phyloP scores from a whole-genome alignment of 2,329 filamentous ascomycete genomes.

The Hypocrella siamensis region DNA sequence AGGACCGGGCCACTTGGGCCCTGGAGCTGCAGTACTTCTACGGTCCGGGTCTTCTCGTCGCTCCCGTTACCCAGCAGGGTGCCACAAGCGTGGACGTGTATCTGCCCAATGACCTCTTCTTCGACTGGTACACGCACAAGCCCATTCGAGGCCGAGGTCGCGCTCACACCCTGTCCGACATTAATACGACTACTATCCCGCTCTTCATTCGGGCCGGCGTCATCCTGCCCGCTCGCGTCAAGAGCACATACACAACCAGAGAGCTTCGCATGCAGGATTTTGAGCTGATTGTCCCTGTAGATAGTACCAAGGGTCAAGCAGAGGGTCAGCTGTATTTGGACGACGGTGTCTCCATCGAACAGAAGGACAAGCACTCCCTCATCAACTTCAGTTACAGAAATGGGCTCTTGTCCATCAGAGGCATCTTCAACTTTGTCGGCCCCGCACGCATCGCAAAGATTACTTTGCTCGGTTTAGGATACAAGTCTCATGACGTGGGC shows the following conservation, averaged over 20 bases:
- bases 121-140: slow-evolving; percentile 34
- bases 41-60: slow-evolving; percentile 30
- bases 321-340: slow-evolving; percentile 59
- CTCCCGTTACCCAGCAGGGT: slow-evolving; percentile 29
- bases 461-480: slow-evolving; percentile 27
- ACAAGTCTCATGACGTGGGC: not conserved
- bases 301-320: slow-evolving; percentile 40
- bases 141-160: slow-evolving; percentile 23
- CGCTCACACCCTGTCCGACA: slow-evolving; percentile 17
- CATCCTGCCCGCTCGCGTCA: slow-evolving; percentile 45
- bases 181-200: slow-evolving; percentile 37
- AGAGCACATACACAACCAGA: slow-evolving; percentile 45
- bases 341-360: slow-evolving; percentile 54
- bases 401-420: slow-evolving; percentile 32
- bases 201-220: slow-evolving; percentile 50
- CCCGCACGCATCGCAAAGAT: slow-evolving; percentile 29
- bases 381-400: slow-evolving; percentile 44
- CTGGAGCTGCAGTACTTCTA: slow-evolving; percentile 36
- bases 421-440: slow-evolving; percentile 36
- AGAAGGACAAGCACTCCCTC: slow-evolving; percentile 31
- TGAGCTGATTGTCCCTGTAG: slow-evolving; percentile 54
- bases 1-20: slow-evolving; percentile 26
- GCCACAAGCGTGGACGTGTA: slow-evolving; percentile 29
- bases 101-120: slow-evolving; percentile 32
- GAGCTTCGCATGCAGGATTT: slow-evolving; percentile 51